A percentile compares a stretch with the other conserved stretches of the same genome.
phyloP scores from a whole-genome alignment of 2,329 filamentous ascomycete genomes.

The Ophiostoma ips region DNA sequence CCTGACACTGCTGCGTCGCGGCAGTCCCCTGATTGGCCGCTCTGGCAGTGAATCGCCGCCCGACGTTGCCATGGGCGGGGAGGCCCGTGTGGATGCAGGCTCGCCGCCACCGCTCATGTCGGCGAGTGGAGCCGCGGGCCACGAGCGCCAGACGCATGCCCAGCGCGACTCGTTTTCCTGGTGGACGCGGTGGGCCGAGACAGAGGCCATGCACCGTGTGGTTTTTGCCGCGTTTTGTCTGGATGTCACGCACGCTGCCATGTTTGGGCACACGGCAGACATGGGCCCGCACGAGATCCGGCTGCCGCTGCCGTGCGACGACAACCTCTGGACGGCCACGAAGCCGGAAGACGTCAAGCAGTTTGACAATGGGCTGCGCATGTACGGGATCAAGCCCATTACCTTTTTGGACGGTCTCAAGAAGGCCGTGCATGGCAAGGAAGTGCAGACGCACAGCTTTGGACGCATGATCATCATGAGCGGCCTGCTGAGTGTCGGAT shows the following conservation, averaged over 20 bases:
- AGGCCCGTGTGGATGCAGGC: neutral
- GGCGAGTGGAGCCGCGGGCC: neutral
- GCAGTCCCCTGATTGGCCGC: conserved; percentile 71
- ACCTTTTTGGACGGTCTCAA: conserved; percentile 79
- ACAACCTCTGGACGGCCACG: conserved; percentile 70
- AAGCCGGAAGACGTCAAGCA: conserved; percentile 64
- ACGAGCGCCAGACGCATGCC: conserved; percentile 1
- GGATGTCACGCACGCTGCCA: conserved; percentile 77
- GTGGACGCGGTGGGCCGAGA: conserved; percentile 82
- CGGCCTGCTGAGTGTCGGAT: conserved; percentile 76
- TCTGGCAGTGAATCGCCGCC: conserved; percentile 68
- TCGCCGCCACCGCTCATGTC: conserved; percentile 4
- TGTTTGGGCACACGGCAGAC: conserved; percentile 81
- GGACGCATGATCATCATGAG: conserved; percentile 85
- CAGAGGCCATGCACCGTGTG: conserved; percentile 72
- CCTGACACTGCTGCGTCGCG: conserved; percentile 69
- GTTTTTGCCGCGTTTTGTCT: conserved; percentile 85
- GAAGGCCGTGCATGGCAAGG: conserved; percentile 65
- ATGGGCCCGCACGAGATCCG: conserved; percentile 88
- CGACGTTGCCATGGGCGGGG: conserved; percentile 33
- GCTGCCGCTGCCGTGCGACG: conserved; percentile 73
- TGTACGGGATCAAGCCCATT: conserved; percentile 64
- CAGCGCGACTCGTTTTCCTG: conserved; percentile 35
- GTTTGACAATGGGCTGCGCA: conserved; percentile 60
- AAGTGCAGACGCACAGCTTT: conserved; percentile 74